Base-by-base conservation (phyloP, 2,329 filamentous ascomycete genomes). In the Blastomyces percursus region DNA sequence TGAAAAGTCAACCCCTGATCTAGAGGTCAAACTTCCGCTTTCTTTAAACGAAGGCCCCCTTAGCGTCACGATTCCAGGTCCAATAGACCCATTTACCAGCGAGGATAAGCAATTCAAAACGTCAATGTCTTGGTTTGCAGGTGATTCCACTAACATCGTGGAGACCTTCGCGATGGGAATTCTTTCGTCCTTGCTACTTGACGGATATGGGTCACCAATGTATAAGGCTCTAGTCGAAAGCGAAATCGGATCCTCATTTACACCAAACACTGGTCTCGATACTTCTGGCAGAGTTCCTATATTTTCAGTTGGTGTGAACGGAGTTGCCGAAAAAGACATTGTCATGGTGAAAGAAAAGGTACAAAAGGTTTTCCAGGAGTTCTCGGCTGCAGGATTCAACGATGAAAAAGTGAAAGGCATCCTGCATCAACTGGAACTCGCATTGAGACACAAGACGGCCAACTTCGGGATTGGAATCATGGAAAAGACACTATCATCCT, bases 371-470 rank as follows among this genome's bases (percentile, higher is more conserved):
- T 80, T 96, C 61, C 79, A 80, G 32, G 85, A 90, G 55, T 84
- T 85, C 7, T 82, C 86, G 21, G 78, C 86, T 32, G 89, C 87
- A 64, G 93, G 94, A 0, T 96, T 99, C 68, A 91, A 94, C 64
- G 82, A 87, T 69, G 85, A 87, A 69, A 99, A 99, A 75, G 90
- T 99, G 64, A 90, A 96, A 66, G 94, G 94, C 2, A 89, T 95
- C 66, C 81, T 99, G 61, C 94, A 99, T 74, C 93, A 97, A 74
- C 78, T 97, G 3, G 94, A 99, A 73, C 82, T 99, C n/a, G 83
- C 87, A 0, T 78, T 97, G 58, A 96, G 96, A 77, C 91, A 99
- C 78, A 97, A 97, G 80, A 96, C 91, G 0, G 90, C 94, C 61
- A 91, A 89, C 70, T 99, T 99, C 71, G 94, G 94, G 16, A 90